Conservation (phyloP, 768 basidiomycete genomes). For the Nevesoporus exiguus region DNA sequence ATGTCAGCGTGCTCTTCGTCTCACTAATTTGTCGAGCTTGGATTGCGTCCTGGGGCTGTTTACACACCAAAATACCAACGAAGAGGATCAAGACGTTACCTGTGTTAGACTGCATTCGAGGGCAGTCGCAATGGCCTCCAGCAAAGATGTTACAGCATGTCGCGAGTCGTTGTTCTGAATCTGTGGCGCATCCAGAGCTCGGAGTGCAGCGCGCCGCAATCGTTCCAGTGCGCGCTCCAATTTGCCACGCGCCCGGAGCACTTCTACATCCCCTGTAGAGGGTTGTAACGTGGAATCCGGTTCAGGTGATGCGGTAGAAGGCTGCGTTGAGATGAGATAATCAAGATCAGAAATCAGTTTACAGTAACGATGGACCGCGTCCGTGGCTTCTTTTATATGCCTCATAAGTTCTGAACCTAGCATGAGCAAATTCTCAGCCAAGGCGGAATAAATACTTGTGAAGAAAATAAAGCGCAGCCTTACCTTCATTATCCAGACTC, state of each 20-base stretch:
- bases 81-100: constrained; percentile 25
- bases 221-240: constrained; percentile 60
- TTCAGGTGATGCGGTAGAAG: background rate
- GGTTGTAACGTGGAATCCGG: background rate
- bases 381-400: constrained; percentile 19
- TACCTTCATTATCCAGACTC: constrained; percentile 26
- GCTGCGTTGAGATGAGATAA: background rate
- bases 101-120: constrained; percentile 30
- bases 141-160: constrained; percentile 26
- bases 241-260: constrained; percentile 44
- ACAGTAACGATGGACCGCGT: constrained; percentile 20
- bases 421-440: background rate
- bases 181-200: constrained; percentile 39
- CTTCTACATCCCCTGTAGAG: constrained; percentile 9
- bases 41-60: constrained; percentile 7
- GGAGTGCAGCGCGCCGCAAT: constrained; percentile 48
- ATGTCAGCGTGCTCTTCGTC: constrained; percentile 37
- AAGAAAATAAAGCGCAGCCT: background rate
- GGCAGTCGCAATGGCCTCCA: constrained; percentile 35
- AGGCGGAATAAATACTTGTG: background rate
- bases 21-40: constrained; percentile 11
- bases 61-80: background rate
- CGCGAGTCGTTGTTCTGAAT: constrained; percentile 5
- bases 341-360: constrained; percentile 10
- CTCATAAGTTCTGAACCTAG: constrained; percentile 17